Evolutionary conservation across 148 eudicot genomes (phyloP), one percentile per base, ranked within the genome.

Genomic region (Amaranthus cruentus): DNA sequence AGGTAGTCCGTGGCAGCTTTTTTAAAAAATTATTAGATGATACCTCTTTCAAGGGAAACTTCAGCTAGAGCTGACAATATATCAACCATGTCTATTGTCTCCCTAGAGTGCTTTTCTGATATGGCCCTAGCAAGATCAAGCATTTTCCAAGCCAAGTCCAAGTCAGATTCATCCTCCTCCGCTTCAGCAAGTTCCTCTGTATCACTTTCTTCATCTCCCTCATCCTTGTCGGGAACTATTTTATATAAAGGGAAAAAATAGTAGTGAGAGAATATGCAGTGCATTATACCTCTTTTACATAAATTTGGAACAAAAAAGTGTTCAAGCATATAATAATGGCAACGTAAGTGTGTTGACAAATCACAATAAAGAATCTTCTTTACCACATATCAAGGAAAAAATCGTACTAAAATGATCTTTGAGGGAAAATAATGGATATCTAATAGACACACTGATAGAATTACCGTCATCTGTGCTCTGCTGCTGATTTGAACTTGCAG

Each of bases 111-210:
- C 82, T 87, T 96, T 78, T 90, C 97, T 67, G 81, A 86, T 80
- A 92, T 96, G 62, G 91, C 99, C 82, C 99, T 87, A 6, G 97
- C 94, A 84, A 92, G 83, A 89, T 96, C 99, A 62, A 96, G 88
- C 96, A 89, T 88, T 83, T 96, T 92, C 96, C 99, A 96, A 50
- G 99, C 94, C 80, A 89, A 83, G 77, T 92, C 97, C 80, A 96
- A 82, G 87, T 92, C 97, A 81, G 97, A 88, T 74, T 92, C 99
- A 56, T 92, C 97, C 81, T 92, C 98, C 62, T 93, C 95, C 12
- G 80, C 98, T 58, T 89, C 97, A 76, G 65, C 86, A 6, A 58
- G 76, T 55, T 90, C 92, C n/a, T 88, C 96, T 59, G 63, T 76
- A 77, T 91, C 98, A 81, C 91, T 87, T 68, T 75, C 96, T 66